phyloP scores from a whole-genome alignment of 2,329 filamentous ascomycete species.

The Penicillium aurantiogriseum region DNA sequence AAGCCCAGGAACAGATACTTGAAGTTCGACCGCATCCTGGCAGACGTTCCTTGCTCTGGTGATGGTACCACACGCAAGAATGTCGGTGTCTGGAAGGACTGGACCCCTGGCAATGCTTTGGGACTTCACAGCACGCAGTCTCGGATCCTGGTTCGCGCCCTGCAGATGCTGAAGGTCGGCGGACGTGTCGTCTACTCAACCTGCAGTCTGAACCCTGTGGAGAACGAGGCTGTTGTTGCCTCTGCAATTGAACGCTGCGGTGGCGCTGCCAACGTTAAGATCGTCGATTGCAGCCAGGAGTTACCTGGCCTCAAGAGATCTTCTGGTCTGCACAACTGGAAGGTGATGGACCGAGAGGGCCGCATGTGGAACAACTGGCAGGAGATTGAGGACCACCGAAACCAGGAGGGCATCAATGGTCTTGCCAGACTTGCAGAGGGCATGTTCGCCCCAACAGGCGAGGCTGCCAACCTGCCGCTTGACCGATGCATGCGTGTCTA shows the following conservation, averaged over 20 bases:
- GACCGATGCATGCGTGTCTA: slow-evolving; percentile 93
- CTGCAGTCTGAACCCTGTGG: slow-evolving; percentile 97
- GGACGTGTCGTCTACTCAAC: slow-evolving; percentile 96
- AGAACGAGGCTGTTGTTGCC: slow-evolving; percentile 90
- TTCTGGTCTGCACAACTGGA: slow-evolving; percentile 78
- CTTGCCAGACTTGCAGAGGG: slow-evolving; percentile 70
- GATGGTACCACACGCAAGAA: slow-evolving; percentile 96
- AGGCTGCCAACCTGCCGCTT: slow-evolving; percentile 65
- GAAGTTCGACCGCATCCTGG: slow-evolving; percentile 94
- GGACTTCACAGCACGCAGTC: slow-evolving; percentile 85
- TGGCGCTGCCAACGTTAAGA: slow-evolving; percentile 73
- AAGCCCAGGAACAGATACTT: slow-evolving; percentile 66
- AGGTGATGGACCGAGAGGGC: slow-evolving; percentile 82
- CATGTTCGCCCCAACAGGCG: slow-evolving; percentile 75
- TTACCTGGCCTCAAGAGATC: slow-evolving; percentile 74
- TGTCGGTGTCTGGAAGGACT: slow-evolving; percentile 89
- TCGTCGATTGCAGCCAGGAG: slow-evolving; percentile 78
- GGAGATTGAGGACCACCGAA: slow-evolving; percentile 70
- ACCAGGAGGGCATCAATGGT: slow-evolving; percentile 59
- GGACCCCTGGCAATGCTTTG: slow-evolving; percentile 82
- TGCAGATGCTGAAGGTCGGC: slow-evolving; percentile 94
- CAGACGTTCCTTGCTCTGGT: slow-evolving; percentile 94
- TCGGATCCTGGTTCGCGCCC: slow-evolving; percentile 82
- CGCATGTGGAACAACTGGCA: slow-evolving; percentile 78
- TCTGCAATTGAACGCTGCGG: slow-evolving; percentile 88